These are phyloP conservation scores for Tarenaya hassleriana DNA, from an alignment of 345 rosid genomes.

Conservation along the genomic window DNA sequence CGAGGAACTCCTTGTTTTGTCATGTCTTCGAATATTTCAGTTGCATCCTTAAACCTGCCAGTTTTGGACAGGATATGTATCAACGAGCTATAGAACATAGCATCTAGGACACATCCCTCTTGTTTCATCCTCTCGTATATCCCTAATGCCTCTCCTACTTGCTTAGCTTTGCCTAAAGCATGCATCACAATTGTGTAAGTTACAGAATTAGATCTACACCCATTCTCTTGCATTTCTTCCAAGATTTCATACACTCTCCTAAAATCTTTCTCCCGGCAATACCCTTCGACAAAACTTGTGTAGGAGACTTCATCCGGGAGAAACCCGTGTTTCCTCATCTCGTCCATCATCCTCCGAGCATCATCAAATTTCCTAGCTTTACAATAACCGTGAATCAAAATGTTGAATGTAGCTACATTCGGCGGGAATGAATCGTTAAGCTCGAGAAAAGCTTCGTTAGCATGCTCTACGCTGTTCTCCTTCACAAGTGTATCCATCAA, in stretches of 20 bases:
- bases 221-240: slow-evolving; percentile 59
- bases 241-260: slow-evolving; percentile 47
- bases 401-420: slow-evolving; percentile 38
- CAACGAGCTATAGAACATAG: slow-evolving; percentile 59
- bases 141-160: slow-evolving; percentile 53
- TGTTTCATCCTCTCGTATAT: slow-evolving; percentile 69
- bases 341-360: slow-evolving; percentile 51
- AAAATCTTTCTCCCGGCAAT: slow-evolving; percentile 63
- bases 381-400: slow-evolving; percentile 77
- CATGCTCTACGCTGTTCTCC: slow-evolving; percentile 61
- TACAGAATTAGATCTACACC: slow-evolving; percentile 50
- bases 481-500: slow-evolving; percentile 81
- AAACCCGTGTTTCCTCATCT: slow-evolving; percentile 48
- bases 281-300: slow-evolving; percentile 61
- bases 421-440: slow-evolving; percentile 35
- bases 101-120: slow-evolving; percentile 54
- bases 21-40: slow-evolving; percentile 75
- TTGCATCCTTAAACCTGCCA: slow-evolving; percentile 65
- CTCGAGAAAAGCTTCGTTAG: slow-evolving; percentile 37
- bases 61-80: slow-evolving; percentile 52
- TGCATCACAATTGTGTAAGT: slow-evolving; percentile 69
- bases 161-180: slow-evolving; percentile 64
- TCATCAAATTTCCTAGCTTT: slow-evolving; percentile 53
- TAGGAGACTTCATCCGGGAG: slow-evolving; percentile 53
- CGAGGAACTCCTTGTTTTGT: slow-evolving; percentile 48